Base-by-base conservation (phyloP, 2,329 filamentous ascomycete genomes). In the Aureobasidium melanogenum region DNA sequence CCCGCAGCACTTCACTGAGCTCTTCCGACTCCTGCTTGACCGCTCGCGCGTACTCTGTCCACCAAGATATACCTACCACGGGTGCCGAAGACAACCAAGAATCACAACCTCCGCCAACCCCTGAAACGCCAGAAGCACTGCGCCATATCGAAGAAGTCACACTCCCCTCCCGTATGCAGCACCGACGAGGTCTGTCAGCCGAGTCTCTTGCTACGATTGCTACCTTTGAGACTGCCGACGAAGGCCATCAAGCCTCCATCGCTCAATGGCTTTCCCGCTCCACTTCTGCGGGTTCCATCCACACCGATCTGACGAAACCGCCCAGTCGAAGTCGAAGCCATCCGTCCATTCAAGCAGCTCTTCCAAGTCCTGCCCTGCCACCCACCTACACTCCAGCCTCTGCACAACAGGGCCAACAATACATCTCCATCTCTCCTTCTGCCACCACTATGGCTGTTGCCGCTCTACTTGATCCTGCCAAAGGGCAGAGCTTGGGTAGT, bases 151-250 rank as follows among this genome's bases (percentile, higher is more conserved):
- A 58, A 32, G 43, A 43, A 3, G 38, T 44, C 17, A 48, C n/a
- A 24, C 22, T 50, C 0, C 46, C 56, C 7, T 28, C 72, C 46
- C 66, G 68, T 19, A 68, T 64, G 2, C 72, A 74, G 5, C 72
- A 75, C 60, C 64, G 63, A 32, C 79, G 85, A 56, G 80, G 78
- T 22, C 75, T 79, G 39, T 87, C 84, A 63, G 73, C 74, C n/a
- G 81, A 83, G 63, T 87, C 84, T 0, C 71, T 84, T 10, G 86
- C 84, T 12, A 86, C 83, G 1, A 72, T 82, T 10, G 82, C 81
- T 22, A 83, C 83, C 0, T 88, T 87, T 69, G 84, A 82, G 2
- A 88, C 85, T 1, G 85, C 85, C 14, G 43, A 48, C 2, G 55
- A 58, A 38, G 55, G 55, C 10, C 41, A 58, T 5, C 43, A 48